phyloP scores from a whole-genome alignment of 306 rosid genomes.

The Vigna mungo region DNA sequence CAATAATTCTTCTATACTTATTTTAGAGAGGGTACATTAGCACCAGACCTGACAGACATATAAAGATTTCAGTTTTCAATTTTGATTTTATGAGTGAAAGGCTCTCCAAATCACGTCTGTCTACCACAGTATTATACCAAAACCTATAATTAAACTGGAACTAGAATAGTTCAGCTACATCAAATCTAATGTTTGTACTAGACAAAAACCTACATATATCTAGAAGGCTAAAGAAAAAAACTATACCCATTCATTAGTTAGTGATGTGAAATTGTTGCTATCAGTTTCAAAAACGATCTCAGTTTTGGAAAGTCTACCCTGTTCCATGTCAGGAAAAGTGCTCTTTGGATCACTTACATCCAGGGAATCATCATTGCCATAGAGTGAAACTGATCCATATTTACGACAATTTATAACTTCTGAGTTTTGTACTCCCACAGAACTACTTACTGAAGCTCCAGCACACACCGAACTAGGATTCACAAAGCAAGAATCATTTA shows the following conservation, averaged over 20 bases:
- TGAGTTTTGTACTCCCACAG: constrained; percentile 54
- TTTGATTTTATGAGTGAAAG: constrained; percentile 2
- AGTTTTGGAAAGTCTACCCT: constrained; percentile 42
- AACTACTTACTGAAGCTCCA: constrained; percentile 54
- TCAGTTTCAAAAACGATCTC: constrained; percentile 37
- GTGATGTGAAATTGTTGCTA: constrained; percentile 37
- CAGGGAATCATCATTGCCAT: constrained; percentile 52
- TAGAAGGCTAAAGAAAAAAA: constrained; percentile 52
- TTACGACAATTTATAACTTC: constrained; percentile 64
- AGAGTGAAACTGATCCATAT: constrained; percentile 50
- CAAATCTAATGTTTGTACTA: background rate
- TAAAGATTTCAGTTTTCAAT: background rate
- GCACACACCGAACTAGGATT: constrained; percentile 40
- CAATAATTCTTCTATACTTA: constrained; percentile 13
- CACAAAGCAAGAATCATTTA: constrained; percentile 44
- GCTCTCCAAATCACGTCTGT: constrained; percentile 23
- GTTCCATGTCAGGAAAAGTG: constrained; percentile 42
- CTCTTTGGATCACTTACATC: constrained; percentile 51
- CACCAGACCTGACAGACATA: constrained; percentile 7
- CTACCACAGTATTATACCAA: constrained; percentile 18
- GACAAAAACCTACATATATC: constrained; percentile 22
- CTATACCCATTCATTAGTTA: constrained; percentile 48
- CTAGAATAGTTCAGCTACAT: constrained; percentile 3
- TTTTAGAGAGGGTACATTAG: background rate
- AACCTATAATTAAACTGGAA: constrained; percentile 21